Evolutionary conservation across 257 asterid species (phyloP).

Genomic region (Knoxia roxburghii): DNA sequence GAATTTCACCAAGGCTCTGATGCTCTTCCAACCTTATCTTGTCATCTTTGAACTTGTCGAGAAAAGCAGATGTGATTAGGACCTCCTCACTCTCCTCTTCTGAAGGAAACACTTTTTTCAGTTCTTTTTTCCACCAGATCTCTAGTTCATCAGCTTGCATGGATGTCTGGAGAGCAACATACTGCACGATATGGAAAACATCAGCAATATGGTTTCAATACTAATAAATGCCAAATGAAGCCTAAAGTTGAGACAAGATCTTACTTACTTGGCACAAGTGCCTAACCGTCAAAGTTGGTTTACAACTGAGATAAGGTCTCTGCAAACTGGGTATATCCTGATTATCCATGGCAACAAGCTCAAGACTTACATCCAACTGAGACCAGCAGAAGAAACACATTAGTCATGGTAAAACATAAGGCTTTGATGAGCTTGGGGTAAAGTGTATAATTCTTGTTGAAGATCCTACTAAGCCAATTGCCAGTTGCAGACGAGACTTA

Average conservation of each 20-base stretch:
- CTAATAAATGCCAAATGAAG: background rate
- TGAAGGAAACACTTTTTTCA: constrained; percentile 25
- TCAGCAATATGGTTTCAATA: background rate
- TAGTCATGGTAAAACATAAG: background rate
- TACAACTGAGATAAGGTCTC: constrained; percentile 77
- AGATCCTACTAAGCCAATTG: background rate
- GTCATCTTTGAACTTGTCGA: constrained; percentile 39
- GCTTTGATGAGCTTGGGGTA: background rate
- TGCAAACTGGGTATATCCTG: constrained; percentile 72
- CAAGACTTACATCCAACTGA: constrained; percentile 62
- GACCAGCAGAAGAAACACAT: constrained; percentile 21
- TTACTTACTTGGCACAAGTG: constrained; percentile 72
- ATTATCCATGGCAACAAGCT: constrained; percentile 56
- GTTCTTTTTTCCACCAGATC: constrained; percentile 54
- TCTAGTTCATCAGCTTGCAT: constrained; percentile 59
- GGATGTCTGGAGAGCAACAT: constrained; percentile 79
- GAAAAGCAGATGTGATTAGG: constrained; percentile 13
- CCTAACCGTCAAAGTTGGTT: constrained; percentile 50
- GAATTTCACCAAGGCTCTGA: constrained; percentile 70
- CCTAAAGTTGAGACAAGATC: background rate
- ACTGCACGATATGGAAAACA: constrained; percentile 41
- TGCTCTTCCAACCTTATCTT: constrained; percentile 49
- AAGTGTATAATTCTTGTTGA: background rate
- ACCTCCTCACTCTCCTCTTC: constrained; percentile 23
- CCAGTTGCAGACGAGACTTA: background rate